A percentile compares a stretch with the other conserved stretches of the same genome.
Conservation (phyloP, 208 protist species). For the Trypanosomatidae sp. region DNA sequence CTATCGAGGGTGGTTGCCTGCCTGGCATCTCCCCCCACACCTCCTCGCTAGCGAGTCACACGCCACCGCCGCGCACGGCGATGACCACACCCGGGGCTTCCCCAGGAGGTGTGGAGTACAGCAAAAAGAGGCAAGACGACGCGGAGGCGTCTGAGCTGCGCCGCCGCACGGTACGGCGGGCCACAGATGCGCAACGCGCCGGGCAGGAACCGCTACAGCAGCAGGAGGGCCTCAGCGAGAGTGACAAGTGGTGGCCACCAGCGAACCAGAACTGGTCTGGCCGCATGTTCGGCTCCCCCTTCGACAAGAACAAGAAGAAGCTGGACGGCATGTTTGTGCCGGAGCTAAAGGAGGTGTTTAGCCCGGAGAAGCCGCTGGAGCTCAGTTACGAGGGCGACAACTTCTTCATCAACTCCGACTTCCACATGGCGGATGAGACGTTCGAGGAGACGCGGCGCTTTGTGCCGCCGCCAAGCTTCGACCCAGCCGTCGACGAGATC, state of each 20-base stretch:
- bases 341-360: slow-evolving; percentile 68
- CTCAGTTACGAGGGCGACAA: slow-evolving; percentile 69
- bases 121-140: slow-evolving; percentile 36
- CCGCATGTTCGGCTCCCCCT: slow-evolving; percentile 65
- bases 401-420: slow-evolving; percentile 72
- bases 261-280: slow-evolving; percentile 74
- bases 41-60: slow-evolving; percentile 23
- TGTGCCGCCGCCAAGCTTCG: slow-evolving; percentile 78
- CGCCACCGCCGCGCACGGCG: slow-evolving; percentile 36
- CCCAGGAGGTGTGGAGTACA: slow-evolving; percentile 80
- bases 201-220: slow-evolving; percentile 44
- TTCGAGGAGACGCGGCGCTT: slow-evolving; percentile 79
- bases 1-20: slow-evolving; percentile 8
- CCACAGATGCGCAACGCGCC: slow-evolving; percentile 62
- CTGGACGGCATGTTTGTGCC: slow-evolving; percentile 86
- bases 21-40: slow-evolving; percentile 28
- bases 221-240: slow-evolving; percentile 30
- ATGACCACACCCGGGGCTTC: slow-evolving; percentile 75
- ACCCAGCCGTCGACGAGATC: slow-evolving; percentile 82
- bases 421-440: slow-evolving; percentile 81
- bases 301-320: slow-evolving; percentile 79
- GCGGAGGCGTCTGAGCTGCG: slow-evolving; percentile 44
- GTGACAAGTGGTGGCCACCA: slow-evolving; percentile 63
- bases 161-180: slow-evolving; percentile 55
- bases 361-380: slow-evolving; percentile 63